These are phyloP conservation scores for Miscanthus sacchariflorus DNA, from an alignment of 202 grass and related monocot species.

Conservation along the genomic window DNA sequence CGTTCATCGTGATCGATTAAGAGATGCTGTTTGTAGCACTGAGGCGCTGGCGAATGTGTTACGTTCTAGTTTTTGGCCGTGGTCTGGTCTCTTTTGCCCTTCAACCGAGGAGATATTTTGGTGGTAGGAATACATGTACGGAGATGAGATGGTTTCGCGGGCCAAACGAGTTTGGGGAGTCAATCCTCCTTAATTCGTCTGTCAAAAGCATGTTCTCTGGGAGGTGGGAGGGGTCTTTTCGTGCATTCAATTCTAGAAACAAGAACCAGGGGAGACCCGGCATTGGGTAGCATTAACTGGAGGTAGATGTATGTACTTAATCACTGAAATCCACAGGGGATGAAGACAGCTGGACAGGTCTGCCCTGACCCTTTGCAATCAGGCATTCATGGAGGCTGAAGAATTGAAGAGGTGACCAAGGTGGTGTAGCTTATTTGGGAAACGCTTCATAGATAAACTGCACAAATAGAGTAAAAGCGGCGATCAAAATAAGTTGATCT, in stretches of 20 bases:
- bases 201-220: background rate
- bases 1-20: background rate
- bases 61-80: background rate
- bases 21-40: background rate
- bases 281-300: background rate
- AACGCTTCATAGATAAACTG: no score
- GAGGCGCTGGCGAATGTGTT: background rate
- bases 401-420: no score
- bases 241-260: constrained; percentile 1
- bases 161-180: background rate
- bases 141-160: background rate
- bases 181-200: background rate
- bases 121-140: background rate
- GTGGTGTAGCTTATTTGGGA: no score
- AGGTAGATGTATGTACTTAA: background rate
- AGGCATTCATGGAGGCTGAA: background rate
- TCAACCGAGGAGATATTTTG: background rate
- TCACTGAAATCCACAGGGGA: background rate
- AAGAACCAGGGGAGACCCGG: background rate
- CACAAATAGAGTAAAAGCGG: no score
- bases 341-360: background rate
- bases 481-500: no score
- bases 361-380: background rate
- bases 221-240: background rate
- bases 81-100: background rate